These are phyloP conservation scores for Wallacemonas rigidus DNA, from an alignment of 208 protist genomes.

Conservation along the genomic window DNA sequence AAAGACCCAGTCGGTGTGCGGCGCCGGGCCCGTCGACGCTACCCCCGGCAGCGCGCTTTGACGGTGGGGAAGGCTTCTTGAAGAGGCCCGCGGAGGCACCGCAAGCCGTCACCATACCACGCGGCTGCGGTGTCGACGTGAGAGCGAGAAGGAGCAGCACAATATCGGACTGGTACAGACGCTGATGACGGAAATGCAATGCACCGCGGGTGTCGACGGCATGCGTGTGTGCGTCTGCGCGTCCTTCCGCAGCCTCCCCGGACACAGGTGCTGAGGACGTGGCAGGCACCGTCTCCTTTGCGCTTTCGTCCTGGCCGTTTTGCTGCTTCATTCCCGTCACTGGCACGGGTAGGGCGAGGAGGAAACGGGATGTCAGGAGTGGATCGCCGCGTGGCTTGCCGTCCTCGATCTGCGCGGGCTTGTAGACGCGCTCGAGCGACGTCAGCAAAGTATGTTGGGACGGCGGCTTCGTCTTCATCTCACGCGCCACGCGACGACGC, in stretches of 20 bases:
- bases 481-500: constrained; percentile 51
- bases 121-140: constrained; percentile 36
- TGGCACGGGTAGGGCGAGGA: constrained; percentile 8
- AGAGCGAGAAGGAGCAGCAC: constrained; percentile 73
- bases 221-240: background rate
- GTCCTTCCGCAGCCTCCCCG: too few relatives aligned
- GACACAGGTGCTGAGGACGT: too few relatives aligned
- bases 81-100: background rate
- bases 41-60: background rate
- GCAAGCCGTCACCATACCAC: constrained; percentile 4
- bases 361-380: constrained; percentile 56
- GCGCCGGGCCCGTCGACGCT: too few relatives aligned
- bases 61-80: background rate
- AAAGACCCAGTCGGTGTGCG: background rate
- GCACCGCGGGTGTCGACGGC: background rate
- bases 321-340: background rate
- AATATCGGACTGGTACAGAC: constrained; percentile 80
- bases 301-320: too few relatives aligned
- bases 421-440: constrained; percentile 35
- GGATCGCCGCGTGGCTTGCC: constrained; percentile 49
- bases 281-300: too few relatives aligned
- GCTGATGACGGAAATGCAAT: constrained; percentile 39
- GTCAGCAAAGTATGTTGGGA: constrained; percentile 51
- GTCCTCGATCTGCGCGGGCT: constrained; percentile 52
- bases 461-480: constrained; percentile 32